Conservation (phyloP, 2,329 filamentous ascomycete genomes). For the Macrophomina tecta region DNA sequence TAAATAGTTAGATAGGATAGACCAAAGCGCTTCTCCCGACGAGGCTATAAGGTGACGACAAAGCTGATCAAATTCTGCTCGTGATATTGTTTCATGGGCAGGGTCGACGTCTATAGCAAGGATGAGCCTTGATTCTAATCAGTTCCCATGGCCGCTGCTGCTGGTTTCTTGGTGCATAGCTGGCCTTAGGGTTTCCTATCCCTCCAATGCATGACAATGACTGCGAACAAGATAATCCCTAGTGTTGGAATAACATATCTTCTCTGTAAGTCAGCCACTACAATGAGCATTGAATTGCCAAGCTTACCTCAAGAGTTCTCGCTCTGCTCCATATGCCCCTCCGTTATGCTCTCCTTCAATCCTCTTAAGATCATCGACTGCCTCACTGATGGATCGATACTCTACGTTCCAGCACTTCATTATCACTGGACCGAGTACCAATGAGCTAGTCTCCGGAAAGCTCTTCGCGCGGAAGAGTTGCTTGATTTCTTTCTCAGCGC, state of each 20-base stretch:
- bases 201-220: neutral
- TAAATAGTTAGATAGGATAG: no score
- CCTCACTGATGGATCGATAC: slow-evolving; percentile 31
- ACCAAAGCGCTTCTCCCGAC: no score
- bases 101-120: no score
- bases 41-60: no score
- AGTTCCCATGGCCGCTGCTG: no score
- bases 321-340: no score
- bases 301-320: no score
- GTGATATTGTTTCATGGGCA: no score
- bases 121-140: no score
- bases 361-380: slow-evolving; percentile 19
- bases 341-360: no score
- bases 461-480: slow-evolving; percentile 20
- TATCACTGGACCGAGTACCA: slow-evolving; percentile 31
- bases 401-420: slow-evolving; percentile 31
- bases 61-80: no score
- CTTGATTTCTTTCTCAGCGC: slow-evolving; percentile 24
- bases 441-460: slow-evolving; percentile 30
- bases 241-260: neutral
- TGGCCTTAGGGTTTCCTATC: neutral
- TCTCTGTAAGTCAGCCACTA: neutral
- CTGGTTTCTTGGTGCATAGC: neutral
- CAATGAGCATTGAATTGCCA: no score
- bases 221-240: neutral